These are phyloP conservation scores for Suillus luteus DNA, from an alignment of 768 basidiomycete genomes.

Conservation along the genomic window DNA sequence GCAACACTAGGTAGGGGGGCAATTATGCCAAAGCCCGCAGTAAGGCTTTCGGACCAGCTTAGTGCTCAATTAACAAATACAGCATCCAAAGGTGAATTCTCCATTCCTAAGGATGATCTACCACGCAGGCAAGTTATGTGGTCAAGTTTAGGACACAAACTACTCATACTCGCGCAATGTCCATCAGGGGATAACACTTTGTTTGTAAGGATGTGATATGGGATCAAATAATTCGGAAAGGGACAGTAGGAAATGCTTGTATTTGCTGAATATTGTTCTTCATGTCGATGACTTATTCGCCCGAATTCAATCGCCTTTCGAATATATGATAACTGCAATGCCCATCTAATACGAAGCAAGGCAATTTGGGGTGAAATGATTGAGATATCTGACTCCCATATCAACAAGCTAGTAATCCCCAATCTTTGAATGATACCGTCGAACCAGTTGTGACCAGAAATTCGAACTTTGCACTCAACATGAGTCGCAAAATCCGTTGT, in stretches of 20 bases:
- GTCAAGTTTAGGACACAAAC: too few relatives aligned
- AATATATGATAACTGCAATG: background rate
- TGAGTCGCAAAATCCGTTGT: too few relatives aligned
- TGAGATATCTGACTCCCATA: background rate
- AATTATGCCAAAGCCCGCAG: too few relatives aligned
- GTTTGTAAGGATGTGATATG: background rate
- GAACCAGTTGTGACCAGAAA: background rate
- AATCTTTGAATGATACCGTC: background rate
- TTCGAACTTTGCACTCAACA: background rate
- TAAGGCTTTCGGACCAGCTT: too few relatives aligned
- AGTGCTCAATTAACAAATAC: too few relatives aligned
- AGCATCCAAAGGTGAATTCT: too few relatives aligned
- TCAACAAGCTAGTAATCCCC: background rate
- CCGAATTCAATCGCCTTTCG: background rate
- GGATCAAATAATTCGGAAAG: background rate
- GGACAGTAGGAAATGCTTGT: background rate
- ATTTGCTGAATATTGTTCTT: background rate
- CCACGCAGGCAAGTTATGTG: too few relatives aligned
- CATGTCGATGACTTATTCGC: background rate
- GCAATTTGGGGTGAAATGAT: background rate
- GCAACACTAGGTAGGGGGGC: background rate
- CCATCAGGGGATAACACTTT: background rate
- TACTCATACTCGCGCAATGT: too few relatives aligned
- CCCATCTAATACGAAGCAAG: background rate
- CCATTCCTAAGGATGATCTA: too few relatives aligned